These are phyloP conservation scores for Xylaria longipes DNA, from an alignment of 495 filamentous ascomycete genomes.

Conservation along the genomic window DNA sequence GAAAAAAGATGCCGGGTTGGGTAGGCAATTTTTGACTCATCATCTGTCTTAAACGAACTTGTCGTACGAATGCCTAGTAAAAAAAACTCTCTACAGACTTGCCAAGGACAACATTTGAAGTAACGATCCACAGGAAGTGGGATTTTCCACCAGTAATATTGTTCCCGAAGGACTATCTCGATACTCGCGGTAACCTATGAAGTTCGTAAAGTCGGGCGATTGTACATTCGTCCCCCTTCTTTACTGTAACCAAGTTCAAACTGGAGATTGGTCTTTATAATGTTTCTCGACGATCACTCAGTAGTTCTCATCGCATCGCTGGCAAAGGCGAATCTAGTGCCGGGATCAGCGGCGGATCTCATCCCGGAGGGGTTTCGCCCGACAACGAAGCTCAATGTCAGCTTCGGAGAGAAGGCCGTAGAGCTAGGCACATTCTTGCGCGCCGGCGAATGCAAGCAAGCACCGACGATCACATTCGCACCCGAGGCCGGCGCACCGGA, in stretches of 20 bases:
- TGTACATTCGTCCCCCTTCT: not conserved
- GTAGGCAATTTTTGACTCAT: not conserved
- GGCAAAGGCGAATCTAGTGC: constrained; percentile 30
- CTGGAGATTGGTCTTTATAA: not conserved
- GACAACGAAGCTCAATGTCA: constrained; percentile 29
- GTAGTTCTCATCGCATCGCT: constrained; percentile 29
- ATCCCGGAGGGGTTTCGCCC: constrained; percentile 35
- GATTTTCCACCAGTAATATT: constrained; percentile 28
- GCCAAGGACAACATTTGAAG: constrained; percentile 6
- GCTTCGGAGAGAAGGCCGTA: constrained; percentile 29
- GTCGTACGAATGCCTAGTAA: not conserved
- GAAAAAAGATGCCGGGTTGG: not conserved
- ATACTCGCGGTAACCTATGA: not conserved
- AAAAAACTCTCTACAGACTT: not conserved
- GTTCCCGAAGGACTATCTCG: not conserved
- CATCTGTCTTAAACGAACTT: not conserved
- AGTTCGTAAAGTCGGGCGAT: not conserved
- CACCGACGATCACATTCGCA: constrained; percentile 32
- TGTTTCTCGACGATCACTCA: constrained; percentile 22
- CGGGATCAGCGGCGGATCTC: constrained; percentile 32
- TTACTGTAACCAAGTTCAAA: not conserved
- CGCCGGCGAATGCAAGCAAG: constrained; percentile 30
- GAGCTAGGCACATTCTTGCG: constrained; percentile 36
- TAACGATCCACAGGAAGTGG: not conserved
- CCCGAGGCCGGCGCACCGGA: constrained; percentile 5